These are phyloP conservation scores for Strobilomyces dryophilus DNA, from an alignment of 768 basidiomycete species.

Conservation along the genomic window DNA sequence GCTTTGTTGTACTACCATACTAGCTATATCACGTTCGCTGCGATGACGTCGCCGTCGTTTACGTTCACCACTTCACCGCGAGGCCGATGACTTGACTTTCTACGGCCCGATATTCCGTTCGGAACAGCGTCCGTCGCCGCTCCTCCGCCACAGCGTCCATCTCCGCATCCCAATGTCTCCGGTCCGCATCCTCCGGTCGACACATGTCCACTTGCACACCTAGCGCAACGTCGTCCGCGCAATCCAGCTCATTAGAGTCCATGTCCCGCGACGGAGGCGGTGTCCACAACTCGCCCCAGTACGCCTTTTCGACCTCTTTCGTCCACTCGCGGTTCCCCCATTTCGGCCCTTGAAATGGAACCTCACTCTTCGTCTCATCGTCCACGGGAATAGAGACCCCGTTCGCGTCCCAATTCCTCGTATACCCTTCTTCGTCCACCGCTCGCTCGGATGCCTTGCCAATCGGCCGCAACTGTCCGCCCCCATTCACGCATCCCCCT, in stretches of 20 bases:
- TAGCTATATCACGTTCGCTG: slow-evolving; percentile 11
- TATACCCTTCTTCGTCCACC: slow-evolving; percentile 64
- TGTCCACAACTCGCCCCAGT: slow-evolving; percentile 60
- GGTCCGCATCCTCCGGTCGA: slow-evolving; percentile 27
- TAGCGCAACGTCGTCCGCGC: slow-evolving; percentile 37
- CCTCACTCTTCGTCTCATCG: background rate
- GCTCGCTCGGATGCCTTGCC: slow-evolving; percentile 18
- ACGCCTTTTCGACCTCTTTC: slow-evolving; percentile 71
- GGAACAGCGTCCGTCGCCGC: slow-evolving; percentile 47
- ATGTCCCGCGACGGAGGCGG: slow-evolving; percentile 34
- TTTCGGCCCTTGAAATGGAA: slow-evolving; percentile 40
- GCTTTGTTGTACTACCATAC: slow-evolving; percentile 20
- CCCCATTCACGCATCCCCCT: slow-evolving; percentile 95
- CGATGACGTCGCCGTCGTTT: slow-evolving; percentile 6
- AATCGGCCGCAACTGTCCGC: slow-evolving; percentile 60
- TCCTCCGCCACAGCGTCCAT: slow-evolving; percentile 42
- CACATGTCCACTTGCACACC: slow-evolving; percentile 42
- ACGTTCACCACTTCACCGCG: slow-evolving; percentile 63
- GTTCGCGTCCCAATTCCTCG: slow-evolving; percentile 55
- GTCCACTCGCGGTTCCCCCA: slow-evolving; percentile 89
- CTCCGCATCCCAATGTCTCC: slow-evolving; percentile 30
- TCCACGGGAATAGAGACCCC: slow-evolving; percentile 36
- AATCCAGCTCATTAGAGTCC: slow-evolving; percentile 4
- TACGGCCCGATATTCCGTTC: slow-evolving; percentile 82
- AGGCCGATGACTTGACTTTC: slow-evolving; percentile 80